Evolutionary conservation across 1,139 yeast species (phyloP), one percentile per base, ranked within the genome.

Genomic region (Blastobotrys illinoisensis): DNA sequence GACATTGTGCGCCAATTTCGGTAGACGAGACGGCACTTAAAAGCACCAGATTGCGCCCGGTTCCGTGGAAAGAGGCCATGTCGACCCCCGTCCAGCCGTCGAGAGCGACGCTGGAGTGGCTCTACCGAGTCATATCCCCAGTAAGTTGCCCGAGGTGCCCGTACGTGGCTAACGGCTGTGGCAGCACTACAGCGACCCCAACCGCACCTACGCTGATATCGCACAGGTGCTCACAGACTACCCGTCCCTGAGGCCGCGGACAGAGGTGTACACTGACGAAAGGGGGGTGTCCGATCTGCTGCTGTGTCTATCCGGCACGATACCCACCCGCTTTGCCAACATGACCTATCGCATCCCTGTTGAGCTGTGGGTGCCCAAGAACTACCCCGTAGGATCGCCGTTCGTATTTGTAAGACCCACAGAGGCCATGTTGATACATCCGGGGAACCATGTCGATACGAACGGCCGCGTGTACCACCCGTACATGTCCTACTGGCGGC

Each of bases 381-480:
- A 76, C 24, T 88, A 88, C 63, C 96, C 97, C 0, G 65, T 63
- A 24, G 54, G 40, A n/a, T 77, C 83, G 1, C 97, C 97, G 0
- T 64, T 81, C 20, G 78, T 81, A 0, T 86, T 76, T 65, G 80
- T 89, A 6, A 74, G 77, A 23, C 83, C 86, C 0, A 71, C 78
- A 1, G 75, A 76, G 46, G 74, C 74, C 21, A 74, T 71, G 79
- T 71, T 67, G 53, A 70, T 83, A 52, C 77, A 73, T 47, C 86
- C 90, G 0, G 85, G 86, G 21, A 86, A 83, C 60, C 76, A 80
- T 62, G 80, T 88, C 2, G 96, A 88, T 66, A 71, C 81, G n/a
- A 87, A 79, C 67, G 97, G 97, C 1, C 71, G 74, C 49, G 78
- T 89, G 56, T 87, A 85, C 66, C 86, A 86, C 62, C 95, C 95